A percentile compares a stretch with the other conserved stretches of the same genome.
phyloP scores from a whole-genome alignment of 2,329 filamentous ascomycete genomes.

The Ophiostoma ulmi region DNA sequence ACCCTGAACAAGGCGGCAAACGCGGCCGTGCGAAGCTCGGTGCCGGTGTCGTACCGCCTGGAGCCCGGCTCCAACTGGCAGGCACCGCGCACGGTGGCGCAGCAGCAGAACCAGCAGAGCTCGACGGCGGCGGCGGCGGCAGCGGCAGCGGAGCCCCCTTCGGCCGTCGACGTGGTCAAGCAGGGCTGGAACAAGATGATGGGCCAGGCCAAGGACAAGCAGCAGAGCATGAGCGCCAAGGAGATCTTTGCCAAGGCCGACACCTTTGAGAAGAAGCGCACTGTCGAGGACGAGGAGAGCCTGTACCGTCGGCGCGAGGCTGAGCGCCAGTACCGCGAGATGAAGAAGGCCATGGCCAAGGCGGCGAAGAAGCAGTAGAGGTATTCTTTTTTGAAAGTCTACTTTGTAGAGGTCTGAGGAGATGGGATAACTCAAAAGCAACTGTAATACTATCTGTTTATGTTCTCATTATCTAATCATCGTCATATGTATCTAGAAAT shows the following conservation, averaged over 20 bases:
- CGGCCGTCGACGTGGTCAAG: constrained; percentile 25
- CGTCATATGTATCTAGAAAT: background rate
- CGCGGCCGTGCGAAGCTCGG: background rate
- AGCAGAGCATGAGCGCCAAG: constrained; percentile 23
- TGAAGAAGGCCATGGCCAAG: constrained; percentile 24
- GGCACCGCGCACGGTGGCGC: constrained; percentile 33
- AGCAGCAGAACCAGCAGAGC: constrained; percentile 18
- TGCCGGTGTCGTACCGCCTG: constrained; percentile 21
- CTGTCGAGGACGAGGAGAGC: constrained; percentile 37
- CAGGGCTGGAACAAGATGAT: constrained; percentile 27
- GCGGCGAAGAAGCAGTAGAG: background rate
- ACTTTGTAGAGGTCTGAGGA: background rate
- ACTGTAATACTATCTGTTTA: background rate
- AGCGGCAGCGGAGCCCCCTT: constrained; percentile 22
- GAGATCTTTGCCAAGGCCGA: constrained; percentile 22
- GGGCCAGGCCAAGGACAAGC: constrained; percentile 27
- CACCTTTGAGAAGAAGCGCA: constrained; percentile 58
- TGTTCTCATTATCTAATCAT: background rate
- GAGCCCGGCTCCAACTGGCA: constrained; percentile 30
- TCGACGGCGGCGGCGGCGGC: constrained; percentile 18
- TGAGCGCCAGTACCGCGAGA: constrained; percentile 27
- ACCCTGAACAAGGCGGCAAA: background rate
- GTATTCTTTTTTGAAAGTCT: no score
- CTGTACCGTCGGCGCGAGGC: constrained; percentile 28
- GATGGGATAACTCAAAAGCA: background rate